phyloP scores from a whole-genome alignment of 306 rosid species.

The Vachellia collinsii region DNA sequence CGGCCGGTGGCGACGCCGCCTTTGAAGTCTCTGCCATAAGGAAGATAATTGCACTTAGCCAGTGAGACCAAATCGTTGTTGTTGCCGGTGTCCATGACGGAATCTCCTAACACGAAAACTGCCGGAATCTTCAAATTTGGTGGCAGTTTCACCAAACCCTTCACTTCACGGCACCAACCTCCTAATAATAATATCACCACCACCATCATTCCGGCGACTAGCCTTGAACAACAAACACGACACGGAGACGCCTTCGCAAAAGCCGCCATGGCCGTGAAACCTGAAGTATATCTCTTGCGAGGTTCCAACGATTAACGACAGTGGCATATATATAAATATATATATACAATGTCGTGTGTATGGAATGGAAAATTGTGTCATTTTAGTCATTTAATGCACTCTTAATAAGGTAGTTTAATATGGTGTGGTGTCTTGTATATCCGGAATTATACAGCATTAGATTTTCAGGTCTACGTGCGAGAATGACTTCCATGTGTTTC shows the following conservation, averaged over 20 bases:
- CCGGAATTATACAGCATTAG: too few species aligned
- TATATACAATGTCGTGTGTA: too few species aligned
- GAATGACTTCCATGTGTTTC: not conserved
- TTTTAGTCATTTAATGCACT: not conserved
- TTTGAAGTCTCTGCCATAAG: constrained; percentile 42
- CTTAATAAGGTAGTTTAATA: not conserved
- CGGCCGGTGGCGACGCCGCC: constrained; percentile 49
- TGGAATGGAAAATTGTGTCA: not conserved
- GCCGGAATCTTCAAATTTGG: constrained; percentile 58
- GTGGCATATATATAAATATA: not conserved
- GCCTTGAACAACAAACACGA: not conserved
- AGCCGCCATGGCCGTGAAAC: not conserved
- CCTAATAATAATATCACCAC: constrained; percentile 14
- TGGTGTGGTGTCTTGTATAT: not conserved
- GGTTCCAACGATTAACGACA: not conserved
- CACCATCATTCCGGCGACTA: not conserved
- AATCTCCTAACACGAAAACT: constrained; percentile 69
- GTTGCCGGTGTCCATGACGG: constrained; percentile 82
- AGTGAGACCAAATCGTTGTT: constrained; percentile 41
- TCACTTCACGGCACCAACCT: not conserved
- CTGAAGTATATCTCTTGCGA: not conserved
- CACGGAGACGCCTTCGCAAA: not conserved
- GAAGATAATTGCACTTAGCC: constrained; percentile 48
- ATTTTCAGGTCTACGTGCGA: too few species aligned
- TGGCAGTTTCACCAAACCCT: constrained; percentile 45